Evolutionary conservation across 371 early-diverging fungal genomes (phyloP).

Genomic region (Mortierella sp.): DNA sequence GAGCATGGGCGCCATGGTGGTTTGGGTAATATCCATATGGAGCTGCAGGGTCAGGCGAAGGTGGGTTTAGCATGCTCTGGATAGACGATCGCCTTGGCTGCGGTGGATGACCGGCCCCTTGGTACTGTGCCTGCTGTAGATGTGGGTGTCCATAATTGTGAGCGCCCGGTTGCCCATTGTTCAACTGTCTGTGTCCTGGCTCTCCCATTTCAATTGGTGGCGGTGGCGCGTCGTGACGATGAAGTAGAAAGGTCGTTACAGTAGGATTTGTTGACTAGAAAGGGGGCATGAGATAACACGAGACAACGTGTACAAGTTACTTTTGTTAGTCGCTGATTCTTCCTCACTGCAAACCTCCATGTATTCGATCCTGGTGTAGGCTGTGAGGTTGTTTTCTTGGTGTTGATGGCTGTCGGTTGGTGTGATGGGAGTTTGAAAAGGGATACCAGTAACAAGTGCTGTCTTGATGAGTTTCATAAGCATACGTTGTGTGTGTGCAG

Average conservation of each 20-base stretch:
- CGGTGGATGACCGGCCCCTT: constrained; percentile 16
- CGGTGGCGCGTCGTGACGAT: not conserved
- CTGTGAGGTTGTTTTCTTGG: not conserved
- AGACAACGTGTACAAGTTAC: not conserved
- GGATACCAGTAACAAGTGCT: not conserved
- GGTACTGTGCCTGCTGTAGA: constrained; percentile 28
- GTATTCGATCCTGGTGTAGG: not conserved
- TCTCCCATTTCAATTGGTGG: constrained; percentile 31
- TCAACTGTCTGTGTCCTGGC: constrained; percentile 26
- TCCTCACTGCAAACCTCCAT: not conserved
- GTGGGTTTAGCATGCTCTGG: constrained; percentile 54
- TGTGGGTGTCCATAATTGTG: constrained; percentile 15
- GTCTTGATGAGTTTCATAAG: not conserved
- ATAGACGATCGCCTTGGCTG: constrained; percentile 50
- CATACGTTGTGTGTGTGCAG: not conserved
- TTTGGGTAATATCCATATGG: constrained; percentile 29
- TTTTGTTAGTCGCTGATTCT: not conserved
- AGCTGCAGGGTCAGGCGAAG: constrained; percentile 41
- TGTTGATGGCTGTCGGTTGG: not conserved
- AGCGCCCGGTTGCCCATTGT: constrained; percentile 8
- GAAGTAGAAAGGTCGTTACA: not conserved
- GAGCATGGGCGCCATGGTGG: constrained; percentile 17
- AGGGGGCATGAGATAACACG: not conserved
- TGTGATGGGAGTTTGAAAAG: not conserved
- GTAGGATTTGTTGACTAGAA: not conserved